Evolutionary conservation across 1,284 basidiomycete species (phyloP), one percentile per base, ranked within the genome.

Genomic region (Leccinum pachyderme): DNA sequence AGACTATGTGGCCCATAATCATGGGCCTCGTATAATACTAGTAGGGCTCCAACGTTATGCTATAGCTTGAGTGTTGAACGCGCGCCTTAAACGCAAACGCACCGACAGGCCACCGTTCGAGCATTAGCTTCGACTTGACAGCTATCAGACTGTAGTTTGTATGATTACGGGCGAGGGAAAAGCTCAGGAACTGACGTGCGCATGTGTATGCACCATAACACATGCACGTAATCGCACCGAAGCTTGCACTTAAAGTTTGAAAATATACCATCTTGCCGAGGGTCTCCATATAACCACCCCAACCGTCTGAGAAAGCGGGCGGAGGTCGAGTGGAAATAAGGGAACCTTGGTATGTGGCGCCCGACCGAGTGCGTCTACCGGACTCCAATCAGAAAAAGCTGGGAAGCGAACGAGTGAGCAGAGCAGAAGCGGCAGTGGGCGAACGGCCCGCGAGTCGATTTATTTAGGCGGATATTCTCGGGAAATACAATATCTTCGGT

Each of bases 401-500:
- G 49, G 53, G 57, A 57, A 61, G 29, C 60, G 59, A 33, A 55
- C 37, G 37, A 22, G 37, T 8, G 22, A 39, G 18, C 18, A 39
- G 18, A 39, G 37, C 18, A 39, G 37, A 18, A 39, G 11, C 37
- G 11, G 11, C 22, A 6, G 35, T 18, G n/a, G 18, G n/a, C n/a
- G n/a, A 39, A 22, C 37, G 2, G 78, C 77, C 47, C 81, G 76
- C n/a, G 80, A 9, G 35, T 18, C 9, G n/a, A 37, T 37, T 18
- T 29, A 29, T 18, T 18, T 18, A 29, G 28, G 29, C 11, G 8
- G 29, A 31, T 11, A 31, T 31, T 39, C 35, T 37, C 69, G 0
- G 83, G 78, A 15, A 85, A 61, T 86, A 84, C 3, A 86, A 67
- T 15, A 76, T 77, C 51, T 83, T 76, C 35, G 78, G 79, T 27